Percentiles rank a stretch among this genome's conserved stretches.
Conservation (phyloP, 192 early-diverging fungal genomes). For the Coemansia guatemalensis region DNA sequence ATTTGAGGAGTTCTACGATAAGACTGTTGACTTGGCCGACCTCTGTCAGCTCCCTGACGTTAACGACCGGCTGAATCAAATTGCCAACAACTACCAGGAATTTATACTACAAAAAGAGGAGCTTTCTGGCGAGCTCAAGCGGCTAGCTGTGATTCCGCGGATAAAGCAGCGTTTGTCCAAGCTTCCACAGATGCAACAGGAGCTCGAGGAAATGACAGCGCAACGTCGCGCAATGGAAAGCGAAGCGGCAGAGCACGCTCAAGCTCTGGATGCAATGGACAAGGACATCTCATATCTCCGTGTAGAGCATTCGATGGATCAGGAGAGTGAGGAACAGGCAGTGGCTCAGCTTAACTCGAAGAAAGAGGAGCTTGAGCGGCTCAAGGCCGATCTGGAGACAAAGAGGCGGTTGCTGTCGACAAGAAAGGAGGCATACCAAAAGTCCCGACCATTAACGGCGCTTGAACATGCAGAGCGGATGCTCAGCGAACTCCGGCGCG, state of each 20-base stretch:
- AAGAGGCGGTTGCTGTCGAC: conserved; percentile 36
- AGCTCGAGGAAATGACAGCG: conserved; percentile 24
- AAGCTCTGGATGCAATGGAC: conserved; percentile 37
- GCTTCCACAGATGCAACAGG: conserved; percentile 42
- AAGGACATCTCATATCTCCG: conserved; percentile 48
- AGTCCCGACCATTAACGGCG: conserved; percentile 41
- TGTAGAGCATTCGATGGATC: conserved; percentile 46
- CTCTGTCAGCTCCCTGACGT: conserved; percentile 50
- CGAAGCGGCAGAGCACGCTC: conserved; percentile 25
- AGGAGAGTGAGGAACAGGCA: conserved; percentile 50
- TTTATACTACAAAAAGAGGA: conserved; percentile 43
- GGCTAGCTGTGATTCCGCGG: conserved; percentile 41
- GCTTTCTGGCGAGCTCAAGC: conserved; percentile 41
- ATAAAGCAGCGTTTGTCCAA: conserved; percentile 36
- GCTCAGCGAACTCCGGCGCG: conserved; percentile 16
- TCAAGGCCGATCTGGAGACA: conserved; percentile 36
- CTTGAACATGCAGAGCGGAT: conserved; percentile 47
- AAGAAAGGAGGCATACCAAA: conserved; percentile 30
- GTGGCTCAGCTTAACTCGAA: conserved; percentile 28
- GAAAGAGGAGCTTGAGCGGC: conserved; percentile 23
- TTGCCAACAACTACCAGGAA: conserved; percentile 53
- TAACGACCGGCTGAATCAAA: conserved; percentile 51
- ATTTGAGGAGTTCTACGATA: conserved; percentile 55
- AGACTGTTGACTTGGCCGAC: conserved; percentile 51
- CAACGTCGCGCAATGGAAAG: conserved; percentile 32